phyloP scores from a whole-genome alignment of 805 yeast species.

The Candida vaughaniae region DNA sequence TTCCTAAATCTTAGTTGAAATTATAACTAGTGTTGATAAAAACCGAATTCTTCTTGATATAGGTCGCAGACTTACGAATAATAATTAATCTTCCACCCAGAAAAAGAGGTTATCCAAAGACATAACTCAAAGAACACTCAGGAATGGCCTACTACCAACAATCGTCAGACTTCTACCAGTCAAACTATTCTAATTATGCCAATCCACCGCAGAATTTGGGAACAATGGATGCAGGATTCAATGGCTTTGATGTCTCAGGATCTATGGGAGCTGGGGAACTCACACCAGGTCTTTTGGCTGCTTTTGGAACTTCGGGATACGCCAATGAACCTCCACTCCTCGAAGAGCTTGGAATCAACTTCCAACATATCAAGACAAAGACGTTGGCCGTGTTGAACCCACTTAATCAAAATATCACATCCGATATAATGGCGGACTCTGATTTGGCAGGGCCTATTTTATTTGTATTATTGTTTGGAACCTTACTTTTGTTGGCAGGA shows the following conservation, averaged over 20 bases:
- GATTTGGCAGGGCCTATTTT: slow-evolving; percentile 95
- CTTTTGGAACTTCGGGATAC: slow-evolving; percentile 89
- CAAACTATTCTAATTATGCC: slow-evolving; percentile 30
- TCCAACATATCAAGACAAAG: slow-evolving; percentile 78
- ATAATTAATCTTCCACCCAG: no score
- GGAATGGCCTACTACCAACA: slow-evolving; percentile 43
- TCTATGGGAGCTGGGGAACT: slow-evolving; percentile 48
- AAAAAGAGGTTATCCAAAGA: no score
- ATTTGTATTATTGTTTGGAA: slow-evolving; percentile 84
- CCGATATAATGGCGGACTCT: slow-evolving; percentile 78
- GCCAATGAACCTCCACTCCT: slow-evolving; percentile 92
- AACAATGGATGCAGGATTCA: slow-evolving; percentile 37
- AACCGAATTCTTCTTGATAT: no score
- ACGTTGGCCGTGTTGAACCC: slow-evolving; percentile 87
- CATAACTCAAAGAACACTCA: no score
- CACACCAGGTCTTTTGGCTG: slow-evolving; percentile 80
- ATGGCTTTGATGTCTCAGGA: slow-evolving; percentile 38
- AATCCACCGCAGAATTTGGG: slow-evolving; percentile 26
- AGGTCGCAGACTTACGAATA: no score
- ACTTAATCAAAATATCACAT: slow-evolving; percentile 54
- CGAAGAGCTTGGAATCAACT: slow-evolving; percentile 92
- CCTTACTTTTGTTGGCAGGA: slow-evolving; percentile 78
- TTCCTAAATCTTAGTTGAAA: no score
- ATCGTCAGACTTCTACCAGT: slow-evolving; percentile 41
- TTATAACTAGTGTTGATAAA: no score